Percentiles rank a stretch among this genome's conserved stretches.
Evolutionary conservation across 1,284 basidiomycete species (phyloP).

Genomic region (Earliella scabrosa): DNA sequence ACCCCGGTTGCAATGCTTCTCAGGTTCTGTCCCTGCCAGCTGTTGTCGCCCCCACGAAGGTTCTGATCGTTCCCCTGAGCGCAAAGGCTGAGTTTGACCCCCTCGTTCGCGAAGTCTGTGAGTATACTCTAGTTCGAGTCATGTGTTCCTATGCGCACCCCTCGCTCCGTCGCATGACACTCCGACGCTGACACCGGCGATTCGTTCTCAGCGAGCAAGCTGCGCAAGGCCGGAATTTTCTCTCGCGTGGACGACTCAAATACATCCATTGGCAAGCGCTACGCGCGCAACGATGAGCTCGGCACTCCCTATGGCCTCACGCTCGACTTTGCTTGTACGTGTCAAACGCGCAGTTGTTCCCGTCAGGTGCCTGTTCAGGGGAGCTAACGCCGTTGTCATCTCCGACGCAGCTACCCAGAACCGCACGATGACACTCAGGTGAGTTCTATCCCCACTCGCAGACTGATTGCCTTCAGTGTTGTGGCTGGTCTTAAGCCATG

Average conservation of each 20-base stretch:
- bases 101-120: slow-evolving; percentile 89
- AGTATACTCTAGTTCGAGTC: slow-evolving; percentile 42
- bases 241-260: slow-evolving; percentile 95
- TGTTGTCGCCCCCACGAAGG: slow-evolving; percentile 94
- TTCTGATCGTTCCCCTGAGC: slow-evolving; percentile 95
- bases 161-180: slow-evolving; percentile 6
- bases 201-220: slow-evolving; percentile 68
- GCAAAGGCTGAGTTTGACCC: slow-evolving; percentile 86
- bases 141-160: slow-evolving; percentile 14
- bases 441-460: slow-evolving; percentile 35
- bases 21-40: slow-evolving; percentile 91
- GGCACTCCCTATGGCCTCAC: slow-evolving; percentile 98
- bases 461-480: background rate
- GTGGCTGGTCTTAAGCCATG: background rate
- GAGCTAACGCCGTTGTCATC: slow-evolving; percentile 19
- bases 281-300: slow-evolving; percentile 97
- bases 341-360: slow-evolving; percentile 17
- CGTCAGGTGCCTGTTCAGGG: slow-evolving; percentile 8
- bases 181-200: slow-evolving; percentile 10
- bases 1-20: slow-evolving; percentile 18
- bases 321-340: slow-evolving; percentile 95
- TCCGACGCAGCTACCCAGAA: slow-evolving; percentile 73
- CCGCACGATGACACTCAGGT: slow-evolving; percentile 88
- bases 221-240: slow-evolving; percentile 89
- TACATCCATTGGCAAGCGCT: slow-evolving; percentile 95